Percentiles rank a stretch among this genome's conserved stretches.
Conservation (phyloP, 2,329 filamentous ascomycete genomes). For the Ophiosphaerella herpotricha region DNA sequence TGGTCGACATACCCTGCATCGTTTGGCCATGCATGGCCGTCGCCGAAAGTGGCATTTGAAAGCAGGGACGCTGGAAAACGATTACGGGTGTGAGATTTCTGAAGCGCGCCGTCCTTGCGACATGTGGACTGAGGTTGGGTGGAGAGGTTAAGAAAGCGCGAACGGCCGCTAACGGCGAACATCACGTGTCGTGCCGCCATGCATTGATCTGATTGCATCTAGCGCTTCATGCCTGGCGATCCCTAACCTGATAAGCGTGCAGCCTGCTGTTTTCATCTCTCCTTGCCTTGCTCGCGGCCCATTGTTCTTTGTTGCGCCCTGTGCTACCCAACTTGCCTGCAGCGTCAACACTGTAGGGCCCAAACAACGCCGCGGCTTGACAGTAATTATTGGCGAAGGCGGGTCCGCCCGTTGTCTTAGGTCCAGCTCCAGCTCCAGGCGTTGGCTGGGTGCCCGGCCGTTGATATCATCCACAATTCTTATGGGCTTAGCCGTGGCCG, state of each 20-base stretch:
- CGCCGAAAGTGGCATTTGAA: conserved; percentile 21
- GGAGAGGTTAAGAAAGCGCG: conserved; percentile 28
- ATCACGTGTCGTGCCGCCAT: conserved; percentile 2
- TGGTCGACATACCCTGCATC: conserved; percentile 26
- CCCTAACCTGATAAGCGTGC: conserved; percentile 13
- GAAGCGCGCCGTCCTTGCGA: conserved; percentile 17
- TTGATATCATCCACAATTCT: no score
- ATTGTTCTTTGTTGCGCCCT: conserved; percentile 24
- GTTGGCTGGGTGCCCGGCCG: no score
- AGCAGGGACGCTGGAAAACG: conserved; percentile 6
- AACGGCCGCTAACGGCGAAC: conserved; percentile 7
- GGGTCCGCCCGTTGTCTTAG: neutral
- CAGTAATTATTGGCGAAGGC: neutral
- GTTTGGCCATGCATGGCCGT: conserved; percentile 36
- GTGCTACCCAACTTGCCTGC: conserved; percentile 14
- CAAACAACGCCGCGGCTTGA: no score
- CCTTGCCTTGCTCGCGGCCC: conserved; percentile 18
- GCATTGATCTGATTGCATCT: neutral
- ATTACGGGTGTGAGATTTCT: conserved; percentile 10
- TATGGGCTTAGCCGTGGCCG: neutral
- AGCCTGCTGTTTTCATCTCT: conserved; percentile 22
- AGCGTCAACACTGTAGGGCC: neutral
- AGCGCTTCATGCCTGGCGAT: neutral
- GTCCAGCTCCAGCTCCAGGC: no score
- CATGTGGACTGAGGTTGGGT: conserved; percentile 22